Percentiles rank a stretch among this genome's conserved stretches.
These are phyloP conservation scores for Saccharomyces hybrid DNA, from an alignment of 1,139 yeast genomes.

Conservation along the genomic window DNA sequence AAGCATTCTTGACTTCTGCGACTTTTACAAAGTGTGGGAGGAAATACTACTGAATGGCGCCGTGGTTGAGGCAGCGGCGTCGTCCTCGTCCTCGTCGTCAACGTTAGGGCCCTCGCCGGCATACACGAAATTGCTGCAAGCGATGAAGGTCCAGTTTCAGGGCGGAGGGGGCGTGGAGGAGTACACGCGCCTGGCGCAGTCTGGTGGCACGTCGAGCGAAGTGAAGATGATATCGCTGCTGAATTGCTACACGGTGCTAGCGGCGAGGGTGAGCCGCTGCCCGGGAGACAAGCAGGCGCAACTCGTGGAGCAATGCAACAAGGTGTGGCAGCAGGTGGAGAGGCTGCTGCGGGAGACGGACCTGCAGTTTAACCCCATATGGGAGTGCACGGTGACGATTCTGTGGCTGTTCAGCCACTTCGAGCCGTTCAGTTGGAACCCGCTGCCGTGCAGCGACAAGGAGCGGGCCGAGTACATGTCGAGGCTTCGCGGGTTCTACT, in stretches of 20 bases:
- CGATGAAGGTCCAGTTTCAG: neutral
- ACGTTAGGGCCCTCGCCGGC: neutral
- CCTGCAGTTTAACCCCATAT: conserved; percentile 17
- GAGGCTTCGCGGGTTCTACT: conserved; percentile 19
- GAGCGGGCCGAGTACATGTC: conserved; percentile 16
- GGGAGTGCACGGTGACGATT: conserved; percentile 26
- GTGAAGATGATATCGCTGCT: conserved; percentile 21
- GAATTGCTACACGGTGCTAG: conserved; percentile 20
- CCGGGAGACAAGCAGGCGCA: neutral
- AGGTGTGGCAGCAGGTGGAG: conserved; percentile 19
- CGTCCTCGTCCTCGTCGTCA: neutral
- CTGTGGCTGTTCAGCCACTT: conserved; percentile 27
- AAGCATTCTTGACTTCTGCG: conserved; percentile 13
- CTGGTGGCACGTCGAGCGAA: conserved; percentile 10
- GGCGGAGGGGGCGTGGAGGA: neutral
- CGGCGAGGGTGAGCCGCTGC: conserved; percentile 2
- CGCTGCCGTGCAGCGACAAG: conserved; percentile 24
- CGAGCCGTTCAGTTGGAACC: conserved; percentile 26
- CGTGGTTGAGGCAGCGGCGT: neutral
- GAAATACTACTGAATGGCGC: conserved; percentile 7
- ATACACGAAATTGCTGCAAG: neutral
- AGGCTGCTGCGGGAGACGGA: conserved; percentile 10
- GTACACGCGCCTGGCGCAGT: neutral
- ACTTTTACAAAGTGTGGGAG: conserved; percentile 26
- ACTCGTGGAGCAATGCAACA: conserved; percentile 6